phyloP scores from a whole-genome alignment of 176 grass and related monocot species.

The Poa annua region DNA sequence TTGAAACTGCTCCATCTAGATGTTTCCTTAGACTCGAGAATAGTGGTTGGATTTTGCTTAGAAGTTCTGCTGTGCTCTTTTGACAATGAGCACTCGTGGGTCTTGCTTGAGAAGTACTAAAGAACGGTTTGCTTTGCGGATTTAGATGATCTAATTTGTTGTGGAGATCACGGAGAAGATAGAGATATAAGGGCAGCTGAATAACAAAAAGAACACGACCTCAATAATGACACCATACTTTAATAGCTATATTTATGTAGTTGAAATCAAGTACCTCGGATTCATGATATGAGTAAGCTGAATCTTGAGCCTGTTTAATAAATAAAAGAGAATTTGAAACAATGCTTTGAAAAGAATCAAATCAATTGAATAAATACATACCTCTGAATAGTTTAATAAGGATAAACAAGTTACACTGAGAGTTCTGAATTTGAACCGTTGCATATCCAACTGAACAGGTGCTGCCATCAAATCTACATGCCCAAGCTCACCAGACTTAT shows the following conservation, averaged over 20 bases:
- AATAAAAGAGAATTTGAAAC: slow-evolving; percentile 27
- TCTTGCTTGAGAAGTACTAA: slow-evolving; percentile 52
- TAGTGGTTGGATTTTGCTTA: slow-evolving; percentile 67
- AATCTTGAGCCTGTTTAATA: slow-evolving; percentile 53
- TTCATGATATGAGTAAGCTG: slow-evolving; percentile 64
- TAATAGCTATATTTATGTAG: slow-evolving; percentile 41
- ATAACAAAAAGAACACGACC: slow-evolving; percentile 36
- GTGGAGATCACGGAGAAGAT: slow-evolving; percentile 78
- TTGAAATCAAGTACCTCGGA: slow-evolving; percentile 73
- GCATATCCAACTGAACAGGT: slow-evolving; percentile 69
- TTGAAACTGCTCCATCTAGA: slow-evolving; percentile 71
- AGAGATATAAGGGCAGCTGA: slow-evolving; percentile 81
- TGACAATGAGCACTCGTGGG: slow-evolving; percentile 29
- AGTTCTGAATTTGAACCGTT: slow-evolving; percentile 90
- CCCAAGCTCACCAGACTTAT: slow-evolving; percentile 58
- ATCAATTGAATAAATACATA: slow-evolving; percentile 39
- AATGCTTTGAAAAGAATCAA: slow-evolving; percentile 25
- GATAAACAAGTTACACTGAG: slow-evolving; percentile 62
- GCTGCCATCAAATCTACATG: slow-evolving; percentile 67
- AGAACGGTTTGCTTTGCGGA: slow-evolving; percentile 52
- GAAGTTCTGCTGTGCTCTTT: slow-evolving; percentile 58
- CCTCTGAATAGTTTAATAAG: slow-evolving; percentile 82
- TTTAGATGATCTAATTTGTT: slow-evolving; percentile 65
- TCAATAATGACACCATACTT: slow-evolving; percentile 47
- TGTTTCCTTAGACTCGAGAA: slow-evolving; percentile 73